phyloP scores from a whole-genome alignment of 2,329 filamentous ascomycete genomes.

The Alternaria rosae region DNA sequence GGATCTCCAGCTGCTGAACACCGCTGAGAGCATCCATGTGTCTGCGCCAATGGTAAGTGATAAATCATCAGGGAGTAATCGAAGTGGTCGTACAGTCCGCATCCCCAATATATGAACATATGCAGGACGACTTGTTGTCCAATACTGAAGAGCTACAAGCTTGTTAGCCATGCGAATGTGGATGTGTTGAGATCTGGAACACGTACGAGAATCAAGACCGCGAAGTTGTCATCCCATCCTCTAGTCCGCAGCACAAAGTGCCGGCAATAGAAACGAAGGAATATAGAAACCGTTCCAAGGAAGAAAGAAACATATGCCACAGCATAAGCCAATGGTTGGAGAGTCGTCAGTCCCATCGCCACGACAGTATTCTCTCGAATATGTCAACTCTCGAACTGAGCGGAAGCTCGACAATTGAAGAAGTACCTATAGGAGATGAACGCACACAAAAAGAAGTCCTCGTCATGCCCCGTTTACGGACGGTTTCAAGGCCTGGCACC shows the following conservation, averaged over 20 bases:
- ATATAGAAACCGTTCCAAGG: conserved; percentile 20
- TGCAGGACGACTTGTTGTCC: conserved; percentile 28
- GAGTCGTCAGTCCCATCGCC: conserved; percentile 16
- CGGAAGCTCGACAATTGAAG: background rate
- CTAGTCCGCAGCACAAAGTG: conserved; percentile 21
- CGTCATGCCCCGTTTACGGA: background rate
- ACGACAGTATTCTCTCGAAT: background rate
- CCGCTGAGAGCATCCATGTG: conserved; percentile 1
- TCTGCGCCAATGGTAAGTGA: background rate
- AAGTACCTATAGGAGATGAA: background rate
- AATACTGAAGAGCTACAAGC: conserved; percentile 12
- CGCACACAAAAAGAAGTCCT: background rate
- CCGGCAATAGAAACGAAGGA: conserved; percentile 29
- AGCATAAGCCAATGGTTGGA: conserved; percentile 28
- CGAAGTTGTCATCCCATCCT: conserved; percentile 27
- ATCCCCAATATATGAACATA: conserved; percentile 29
- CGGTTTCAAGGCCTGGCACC: background rate
- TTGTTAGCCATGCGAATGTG: background rate
- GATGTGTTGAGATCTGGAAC: background rate
- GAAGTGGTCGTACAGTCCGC: conserved; percentile 24
- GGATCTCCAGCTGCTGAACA: conserved; percentile 8
- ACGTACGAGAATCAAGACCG: conserved; percentile 15
- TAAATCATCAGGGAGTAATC: background rate
- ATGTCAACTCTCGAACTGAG: background rate
- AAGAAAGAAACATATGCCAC: conserved; percentile 25